Base-by-base conservation (phyloP, 2,329 filamentous ascomycete genomes). In the Lasiodiplodia sp. region DNA sequence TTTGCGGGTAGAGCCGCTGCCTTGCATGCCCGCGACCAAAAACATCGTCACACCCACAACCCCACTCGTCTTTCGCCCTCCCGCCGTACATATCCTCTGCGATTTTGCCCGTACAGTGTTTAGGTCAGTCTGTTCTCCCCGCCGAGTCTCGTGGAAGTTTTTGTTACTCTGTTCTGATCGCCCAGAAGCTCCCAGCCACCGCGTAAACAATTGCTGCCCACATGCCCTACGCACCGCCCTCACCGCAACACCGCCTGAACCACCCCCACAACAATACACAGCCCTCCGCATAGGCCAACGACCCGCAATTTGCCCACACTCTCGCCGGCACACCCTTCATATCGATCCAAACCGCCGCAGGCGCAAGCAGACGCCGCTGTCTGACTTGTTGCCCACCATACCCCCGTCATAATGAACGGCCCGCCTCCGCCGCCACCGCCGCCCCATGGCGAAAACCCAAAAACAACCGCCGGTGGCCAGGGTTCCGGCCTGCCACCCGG, bases 401-500 rank as follows among this genome's bases (percentile, higher is more conserved):
- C 37, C 14, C n/a, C 25, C 40, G 38, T 58, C 44, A n/a, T n/a
- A 23, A 80, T 80, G 79, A 76, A 79, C 73, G 78, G 74, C 70
- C 85, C 87, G 73, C 91, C 91, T 38, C 89, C 89, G 71, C 94
- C 94, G 72, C 93, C 93, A 73, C 92, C 92, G 72, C 94, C 94
- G 77, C 93, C 93, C 71, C 94, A 97, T 82, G 93, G 94, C 80
- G 86, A 89, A 76, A 91, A 89, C 73, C 92, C 93, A 62, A 90
- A 90, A 79, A 88, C 87, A 23, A 80, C 78, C 14, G 75, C 72
- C 68, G 31, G 49, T 16, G 70, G 70, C 60, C 38, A 53, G 6
- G 51, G 79, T n/a, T 83, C 84, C 31, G 91, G 92, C 68, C 84
- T 97, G 58, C 95, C 95, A 2, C 87, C 92, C 1, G 94, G 95